These are phyloP conservation scores for Gnomoniopsis sp. DNA, from an alignment of 2,329 filamentous ascomycete genomes.

Conservation along the genomic window DNA sequence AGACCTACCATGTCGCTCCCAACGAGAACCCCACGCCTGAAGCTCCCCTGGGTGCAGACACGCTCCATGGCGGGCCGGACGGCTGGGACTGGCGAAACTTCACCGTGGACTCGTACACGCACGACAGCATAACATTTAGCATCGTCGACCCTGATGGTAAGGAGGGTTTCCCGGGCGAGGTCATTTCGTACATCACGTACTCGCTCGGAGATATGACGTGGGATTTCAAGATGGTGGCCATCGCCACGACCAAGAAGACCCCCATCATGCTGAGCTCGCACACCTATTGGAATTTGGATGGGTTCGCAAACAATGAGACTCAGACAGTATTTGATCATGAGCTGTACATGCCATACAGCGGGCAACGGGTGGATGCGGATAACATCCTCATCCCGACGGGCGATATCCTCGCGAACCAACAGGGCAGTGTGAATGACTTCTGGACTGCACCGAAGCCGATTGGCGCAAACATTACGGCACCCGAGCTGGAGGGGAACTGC, in stretches of 20 bases:
- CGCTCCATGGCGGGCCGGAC: conserved; percentile 66
- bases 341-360: conserved; percentile 69
- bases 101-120: conserved; percentile 66
- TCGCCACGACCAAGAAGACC: conserved; percentile 70
- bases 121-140: conserved; percentile 69
- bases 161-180: conserved; percentile 76
- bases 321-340: conserved; percentile 66
- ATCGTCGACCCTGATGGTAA: conserved; percentile 70
- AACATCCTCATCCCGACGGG: conserved; percentile 73
- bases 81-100: conserved; percentile 80
- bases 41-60: conserved; percentile 54
- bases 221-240: conserved; percentile 70
- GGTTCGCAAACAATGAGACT: conserved; percentile 71
- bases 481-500: conserved; percentile 68
- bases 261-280: conserved; percentile 77
- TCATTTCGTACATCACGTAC: conserved; percentile 72
- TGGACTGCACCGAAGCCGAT: conserved; percentile 80
- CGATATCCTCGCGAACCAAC: conserved; percentile 65
- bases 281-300: conserved; percentile 82
- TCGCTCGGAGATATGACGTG: conserved; percentile 63
- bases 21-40: conserved; percentile 59
- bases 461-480: conserved; percentile 62
- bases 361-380: conserved; percentile 66
- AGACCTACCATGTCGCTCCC: conserved; percentile 53
- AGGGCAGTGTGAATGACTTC: conserved; percentile 72